phyloP scores from a whole-genome alignment of 2,329 filamentous ascomycete genomes.

The Clarireedia monteithiana region DNA sequence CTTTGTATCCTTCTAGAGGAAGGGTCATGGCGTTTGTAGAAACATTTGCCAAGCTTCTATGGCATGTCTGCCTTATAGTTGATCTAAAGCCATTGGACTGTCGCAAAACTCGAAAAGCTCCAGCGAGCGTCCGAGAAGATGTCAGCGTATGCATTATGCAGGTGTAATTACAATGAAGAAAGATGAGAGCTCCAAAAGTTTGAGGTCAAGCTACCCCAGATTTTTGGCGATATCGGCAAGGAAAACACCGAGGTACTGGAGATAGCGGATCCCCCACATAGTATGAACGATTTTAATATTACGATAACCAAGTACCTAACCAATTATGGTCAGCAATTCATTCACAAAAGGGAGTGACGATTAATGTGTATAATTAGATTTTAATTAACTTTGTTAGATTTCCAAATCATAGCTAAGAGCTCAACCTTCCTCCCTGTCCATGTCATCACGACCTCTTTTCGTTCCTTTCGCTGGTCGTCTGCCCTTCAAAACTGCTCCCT shows the following conservation, averaged over 20 bases:
- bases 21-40: conserved; percentile 36
- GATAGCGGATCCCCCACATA: not conserved
- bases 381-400: not conserved
- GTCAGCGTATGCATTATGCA: conserved; percentile 13
- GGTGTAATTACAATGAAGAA: not conserved
- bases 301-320: too few relatives aligned
- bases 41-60: conserved; percentile 19
- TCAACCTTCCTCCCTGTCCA: conserved; percentile 31
- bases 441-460: conserved; percentile 43
- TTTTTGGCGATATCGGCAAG: conserved; percentile 3
- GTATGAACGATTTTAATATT: not conserved
- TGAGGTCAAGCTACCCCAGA: conserved; percentile 9
- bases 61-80: conserved; percentile 6
- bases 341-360: not conserved
- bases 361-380: not conserved
- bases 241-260: not conserved
- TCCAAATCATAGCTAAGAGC: not conserved
- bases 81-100: conserved; percentile 14
- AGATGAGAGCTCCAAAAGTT: not conserved
- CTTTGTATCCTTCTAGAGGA: conserved; percentile 77
- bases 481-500: conserved; percentile 38
- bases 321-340: too few relatives aligned
- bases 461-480: conserved; percentile 39
- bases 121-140: conserved; percentile 8
- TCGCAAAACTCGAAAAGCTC: conserved; percentile 17